Conservation (phyloP, 176 grass and related monocot species). For the Musa acuminata region DNA sequence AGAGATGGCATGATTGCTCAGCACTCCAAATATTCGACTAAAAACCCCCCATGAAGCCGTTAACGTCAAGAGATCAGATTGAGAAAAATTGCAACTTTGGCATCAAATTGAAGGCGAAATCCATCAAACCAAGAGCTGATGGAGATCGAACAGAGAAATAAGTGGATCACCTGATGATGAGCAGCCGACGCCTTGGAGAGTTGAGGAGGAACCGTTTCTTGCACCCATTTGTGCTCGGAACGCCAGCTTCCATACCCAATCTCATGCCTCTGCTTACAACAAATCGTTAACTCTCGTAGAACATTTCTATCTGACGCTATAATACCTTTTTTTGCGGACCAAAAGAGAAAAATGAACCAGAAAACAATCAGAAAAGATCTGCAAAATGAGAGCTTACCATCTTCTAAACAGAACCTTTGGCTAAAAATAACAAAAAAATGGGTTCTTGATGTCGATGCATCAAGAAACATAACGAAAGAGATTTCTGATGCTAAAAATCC, state of each 20-base stretch:
- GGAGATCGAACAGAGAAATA: too few relatives aligned
- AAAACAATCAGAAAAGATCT: neutral
- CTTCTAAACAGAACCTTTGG: too few relatives aligned
- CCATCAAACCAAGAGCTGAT: too few relatives aligned
- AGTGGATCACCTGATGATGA: constrained; percentile 45
- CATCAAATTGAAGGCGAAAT: too few relatives aligned
- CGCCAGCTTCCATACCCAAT: neutral
- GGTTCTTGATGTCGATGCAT: too few relatives aligned
- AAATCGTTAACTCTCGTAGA: too few relatives aligned
- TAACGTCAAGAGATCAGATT: neutral
- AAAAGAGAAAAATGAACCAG: too few relatives aligned
- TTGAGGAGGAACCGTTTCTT: constrained; percentile 62
- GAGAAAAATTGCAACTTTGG: neutral
- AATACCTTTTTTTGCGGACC: neutral
- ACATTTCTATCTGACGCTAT: too few relatives aligned
- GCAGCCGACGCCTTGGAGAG: constrained; percentile 33
- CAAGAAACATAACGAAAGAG: too few relatives aligned
- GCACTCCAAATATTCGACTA: neutral
- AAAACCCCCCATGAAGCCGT: neutral
- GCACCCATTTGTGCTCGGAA: constrained; percentile 63
- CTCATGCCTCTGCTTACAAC: constrained; percentile 32
- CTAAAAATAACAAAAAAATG: too few relatives aligned
- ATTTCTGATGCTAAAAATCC: too few relatives aligned
- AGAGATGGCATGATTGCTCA: constrained; percentile 17
- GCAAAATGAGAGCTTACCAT: neutral